phyloP scores from a whole-genome alignment of 2,329 filamentous ascomycete species.

The Alternaria gansuensis region DNA sequence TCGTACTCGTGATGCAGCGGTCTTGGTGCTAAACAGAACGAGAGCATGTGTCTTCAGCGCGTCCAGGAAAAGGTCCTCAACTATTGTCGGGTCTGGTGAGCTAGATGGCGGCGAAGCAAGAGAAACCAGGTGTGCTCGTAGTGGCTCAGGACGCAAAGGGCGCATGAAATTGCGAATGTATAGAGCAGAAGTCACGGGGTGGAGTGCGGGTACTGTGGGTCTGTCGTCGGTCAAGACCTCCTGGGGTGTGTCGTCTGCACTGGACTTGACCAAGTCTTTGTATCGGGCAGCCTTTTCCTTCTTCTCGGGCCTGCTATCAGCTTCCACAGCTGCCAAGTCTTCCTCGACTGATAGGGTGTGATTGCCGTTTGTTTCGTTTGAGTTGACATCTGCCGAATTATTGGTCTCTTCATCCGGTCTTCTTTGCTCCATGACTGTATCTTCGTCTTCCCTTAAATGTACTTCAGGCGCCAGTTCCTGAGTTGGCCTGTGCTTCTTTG shows the following conservation, averaged over 20 bases:
- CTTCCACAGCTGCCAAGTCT: constrained; percentile 13
- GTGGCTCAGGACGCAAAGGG: constrained; percentile 73
- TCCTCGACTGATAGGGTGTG: constrained; percentile 9
- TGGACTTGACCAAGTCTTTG: constrained; percentile 45
- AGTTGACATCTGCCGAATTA: constrained; percentile 15
- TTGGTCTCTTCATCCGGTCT: constrained; percentile 31
- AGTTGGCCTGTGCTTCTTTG: constrained; percentile 56
- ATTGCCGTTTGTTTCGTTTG: constrained; percentile 12
- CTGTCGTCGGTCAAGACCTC: constrained; percentile 43
- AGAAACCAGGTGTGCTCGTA: constrained; percentile 73
- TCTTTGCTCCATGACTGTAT: constrained; percentile 45
- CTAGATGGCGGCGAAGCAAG: constrained; percentile 70
- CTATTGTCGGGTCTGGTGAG: constrained; percentile 61
- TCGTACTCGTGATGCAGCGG: constrained; percentile 79
- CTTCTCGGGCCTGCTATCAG: constrained; percentile 28
- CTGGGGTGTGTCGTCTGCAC: constrained; percentile 15
- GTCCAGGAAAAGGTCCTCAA: constrained; percentile 81
- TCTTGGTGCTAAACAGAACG: constrained; percentile 72
- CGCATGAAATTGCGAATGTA: constrained; percentile 94
- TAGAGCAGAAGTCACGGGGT: constrained; percentile 60
- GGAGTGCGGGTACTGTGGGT: constrained; percentile 50
- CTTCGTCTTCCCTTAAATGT: constrained; percentile 44
- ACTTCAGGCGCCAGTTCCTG: constrained; percentile 45
- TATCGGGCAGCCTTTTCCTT: constrained; percentile 49
- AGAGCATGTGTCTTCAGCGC: constrained; percentile 88